phyloP scores from a whole-genome alignment of 768 basidiomycete genomes.

The Russula compacta region DNA sequence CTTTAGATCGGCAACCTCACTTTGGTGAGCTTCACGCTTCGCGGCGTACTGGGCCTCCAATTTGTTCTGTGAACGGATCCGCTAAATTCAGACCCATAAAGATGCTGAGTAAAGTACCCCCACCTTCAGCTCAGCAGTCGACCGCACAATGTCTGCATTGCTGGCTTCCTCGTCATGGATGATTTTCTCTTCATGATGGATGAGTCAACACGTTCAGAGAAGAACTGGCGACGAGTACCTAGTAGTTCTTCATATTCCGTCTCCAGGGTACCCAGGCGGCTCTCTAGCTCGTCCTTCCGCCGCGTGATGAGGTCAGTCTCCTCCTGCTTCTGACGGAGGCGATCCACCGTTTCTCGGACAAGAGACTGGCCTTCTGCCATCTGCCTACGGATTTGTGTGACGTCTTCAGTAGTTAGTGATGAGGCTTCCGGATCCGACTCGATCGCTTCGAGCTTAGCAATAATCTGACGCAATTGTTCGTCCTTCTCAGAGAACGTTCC shows the following conservation, averaged over 20 bases:
- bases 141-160: slow-evolving; percentile 73
- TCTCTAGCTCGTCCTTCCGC: slow-evolving; percentile 82
- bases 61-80: slow-evolving; percentile 54
- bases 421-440: slow-evolving; percentile 50
- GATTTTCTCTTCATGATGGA: slow-evolving; percentile 61
- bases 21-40: slow-evolving; percentile 81
- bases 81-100: slow-evolving; percentile 14
- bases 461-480: slow-evolving; percentile 77
- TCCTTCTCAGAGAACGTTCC: slow-evolving; percentile 95
- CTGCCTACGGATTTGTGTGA: slow-evolving; percentile 77
- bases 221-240: slow-evolving; percentile 40
- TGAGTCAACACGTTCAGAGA: slow-evolving; percentile 12
- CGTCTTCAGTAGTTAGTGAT: slow-evolving; percentile 62
- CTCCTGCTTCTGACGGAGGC: slow-evolving; percentile 82
- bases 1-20: slow-evolving; percentile 78
- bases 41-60: slow-evolving; percentile 90
- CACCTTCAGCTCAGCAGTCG: slow-evolving; percentile 88
- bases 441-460: slow-evolving; percentile 76
- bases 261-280: slow-evolving; percentile 70
- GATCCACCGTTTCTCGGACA: slow-evolving; percentile 82
- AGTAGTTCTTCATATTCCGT: slow-evolving; percentile 95
- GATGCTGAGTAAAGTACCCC: slow-evolving; percentile 22
- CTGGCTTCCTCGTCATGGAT: slow-evolving; percentile 83
- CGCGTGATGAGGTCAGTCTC: slow-evolving; percentile 81
- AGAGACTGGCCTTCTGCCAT: slow-evolving; percentile 81